A percentile compares a stretch with the other conserved stretches of the same genome.
Evolutionary conservation across 805 yeast species (phyloP).

Genomic region (Soucietia sequanensis): DNA sequence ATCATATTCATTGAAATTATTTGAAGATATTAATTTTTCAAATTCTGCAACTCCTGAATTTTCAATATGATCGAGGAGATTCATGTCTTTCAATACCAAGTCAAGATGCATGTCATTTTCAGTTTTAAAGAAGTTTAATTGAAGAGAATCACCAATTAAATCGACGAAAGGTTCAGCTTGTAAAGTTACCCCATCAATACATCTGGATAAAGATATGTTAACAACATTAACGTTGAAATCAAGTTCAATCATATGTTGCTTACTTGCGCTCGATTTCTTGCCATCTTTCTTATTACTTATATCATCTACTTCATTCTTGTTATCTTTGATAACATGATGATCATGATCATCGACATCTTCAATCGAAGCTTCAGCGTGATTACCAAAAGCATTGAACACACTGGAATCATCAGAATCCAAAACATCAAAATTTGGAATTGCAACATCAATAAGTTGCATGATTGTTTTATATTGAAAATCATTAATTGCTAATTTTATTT

Average conservation of each 20-base stretch:
- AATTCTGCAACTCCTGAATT: slow-evolving; percentile 59
- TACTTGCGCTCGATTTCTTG: slow-evolving; percentile 13
- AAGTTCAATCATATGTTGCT: slow-evolving; percentile 71
- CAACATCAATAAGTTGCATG: slow-evolving; percentile 70
- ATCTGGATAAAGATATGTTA: slow-evolving; percentile 61
- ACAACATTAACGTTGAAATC: slow-evolving; percentile 66
- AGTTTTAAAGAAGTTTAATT: slow-evolving; percentile 59
- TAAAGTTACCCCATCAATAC: slow-evolving; percentile 59
- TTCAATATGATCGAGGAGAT: slow-evolving; percentile 74
- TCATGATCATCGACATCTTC: slow-evolving; percentile 8
- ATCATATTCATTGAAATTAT: slow-evolving; percentile 37
- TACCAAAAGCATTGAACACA: slow-evolving; percentile 34
- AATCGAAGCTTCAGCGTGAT: slow-evolving; percentile 3
- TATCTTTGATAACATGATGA: slow-evolving; percentile 1
- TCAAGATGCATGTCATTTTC: slow-evolving; percentile 63
- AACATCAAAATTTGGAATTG: slow-evolving; percentile 55
- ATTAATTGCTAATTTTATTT: slow-evolving; percentile 66
- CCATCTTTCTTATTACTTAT: neutral
- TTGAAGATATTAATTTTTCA: slow-evolving; percentile 68
- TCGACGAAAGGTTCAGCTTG: slow-evolving; percentile 70
- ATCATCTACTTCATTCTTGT: slow-evolving; percentile 8
- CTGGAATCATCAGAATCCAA: slow-evolving; percentile 32
- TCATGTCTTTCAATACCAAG: slow-evolving; percentile 60
- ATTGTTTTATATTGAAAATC: slow-evolving; percentile 89
- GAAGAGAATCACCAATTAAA: slow-evolving; percentile 64